Conservation (phyloP, 495 filamentous ascomycete genomes). For the Penicillium daleae region DNA sequence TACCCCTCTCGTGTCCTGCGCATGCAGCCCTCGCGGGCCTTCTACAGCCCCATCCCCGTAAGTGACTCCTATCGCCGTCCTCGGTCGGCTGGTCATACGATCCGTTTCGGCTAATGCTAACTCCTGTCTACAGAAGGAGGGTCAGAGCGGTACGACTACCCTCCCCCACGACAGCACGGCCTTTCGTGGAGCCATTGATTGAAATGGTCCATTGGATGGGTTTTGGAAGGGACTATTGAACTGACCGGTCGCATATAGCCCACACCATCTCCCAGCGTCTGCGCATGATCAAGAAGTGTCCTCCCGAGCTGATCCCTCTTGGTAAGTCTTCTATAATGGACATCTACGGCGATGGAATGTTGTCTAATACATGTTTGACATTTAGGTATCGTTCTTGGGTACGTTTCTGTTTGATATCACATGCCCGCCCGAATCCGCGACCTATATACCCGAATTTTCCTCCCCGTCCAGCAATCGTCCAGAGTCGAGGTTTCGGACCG, state of each 20-base stretch:
- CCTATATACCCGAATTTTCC: slow-evolving; percentile 22
- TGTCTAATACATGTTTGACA: slow-evolving; percentile 28
- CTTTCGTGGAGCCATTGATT: slow-evolving; percentile 17
- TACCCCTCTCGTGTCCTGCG: slow-evolving; percentile 63
- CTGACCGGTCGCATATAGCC: slow-evolving; percentile 58
- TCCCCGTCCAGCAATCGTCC: slow-evolving; percentile 11
- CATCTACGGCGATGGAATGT: neutral
- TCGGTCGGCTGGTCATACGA: slow-evolving; percentile 28
- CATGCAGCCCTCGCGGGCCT: slow-evolving; percentile 61
- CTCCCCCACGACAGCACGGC: slow-evolving; percentile 14
- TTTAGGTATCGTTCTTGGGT: slow-evolving; percentile 82
- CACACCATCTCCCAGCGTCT: slow-evolving; percentile 98
- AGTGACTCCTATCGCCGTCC: slow-evolving; percentile 37
- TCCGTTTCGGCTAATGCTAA: slow-evolving; percentile 41
- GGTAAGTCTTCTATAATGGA: slow-evolving; percentile 59
- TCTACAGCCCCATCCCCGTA: slow-evolving; percentile 83
- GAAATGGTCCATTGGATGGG: neutral
- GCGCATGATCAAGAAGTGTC: slow-evolving; percentile 81
- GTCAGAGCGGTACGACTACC: slow-evolving; percentile 71
- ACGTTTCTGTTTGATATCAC: slow-evolving; percentile 38
- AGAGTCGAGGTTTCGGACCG: slow-evolving; percentile 5
- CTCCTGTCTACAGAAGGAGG: slow-evolving; percentile 68
- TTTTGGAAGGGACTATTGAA: slow-evolving; percentile 15
- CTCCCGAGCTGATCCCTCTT: slow-evolving; percentile 92
- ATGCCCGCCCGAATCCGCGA: slow-evolving; percentile 24